These are phyloP conservation scores for Rhizopogon sp. DNA, from an alignment of 768 basidiomycete species.

Conservation along the genomic window DNA sequence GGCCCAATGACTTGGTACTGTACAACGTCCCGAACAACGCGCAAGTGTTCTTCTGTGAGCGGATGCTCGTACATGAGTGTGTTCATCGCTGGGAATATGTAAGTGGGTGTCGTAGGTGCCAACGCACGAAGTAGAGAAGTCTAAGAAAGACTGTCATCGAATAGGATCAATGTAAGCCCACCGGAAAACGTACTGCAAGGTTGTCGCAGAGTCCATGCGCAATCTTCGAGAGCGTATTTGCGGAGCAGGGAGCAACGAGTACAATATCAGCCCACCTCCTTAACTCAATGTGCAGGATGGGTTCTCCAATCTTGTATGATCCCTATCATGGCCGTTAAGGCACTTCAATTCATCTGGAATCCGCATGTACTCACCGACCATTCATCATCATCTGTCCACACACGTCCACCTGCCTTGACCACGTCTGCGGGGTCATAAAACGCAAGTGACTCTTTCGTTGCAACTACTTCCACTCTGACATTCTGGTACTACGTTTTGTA, in stretches of 20 bases:
- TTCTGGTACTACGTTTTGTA: conserved; percentile 52
- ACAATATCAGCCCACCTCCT: conserved; percentile 94
- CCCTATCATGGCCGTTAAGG: conserved; percentile 36
- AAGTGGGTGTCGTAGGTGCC: conserved; percentile 79
- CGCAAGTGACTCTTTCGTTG: conserved; percentile 70
- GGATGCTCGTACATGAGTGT: conserved; percentile 97
- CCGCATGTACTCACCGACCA: conserved; percentile 66
- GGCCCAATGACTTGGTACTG: conserved; percentile 83
- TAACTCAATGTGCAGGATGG: conserved; percentile 94
- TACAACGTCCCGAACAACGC: conserved; percentile 67
- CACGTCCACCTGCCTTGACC: conserved; percentile 44
- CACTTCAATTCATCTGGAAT: background rate
- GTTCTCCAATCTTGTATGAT: conserved; percentile 76
- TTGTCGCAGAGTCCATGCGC: conserved; percentile 89
- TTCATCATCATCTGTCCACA: conserved; percentile 92
- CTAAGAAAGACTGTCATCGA: conserved; percentile 27
- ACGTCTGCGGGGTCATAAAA: conserved; percentile 67
- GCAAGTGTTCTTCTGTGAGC: conserved; percentile 80
- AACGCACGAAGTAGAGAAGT: conserved; percentile 82
- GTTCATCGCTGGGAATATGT: conserved; percentile 97
- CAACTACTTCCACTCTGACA: conserved; percentile 78
- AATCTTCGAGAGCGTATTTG: conserved; percentile 95
- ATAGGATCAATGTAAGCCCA: background rate
- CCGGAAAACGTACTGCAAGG: conserved; percentile 49
- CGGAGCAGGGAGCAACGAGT: conserved; percentile 91